Evolutionary conservation across 345 rosid genomes (phyloP).

Genomic region (Excoecaria cochinchinensis): DNA sequence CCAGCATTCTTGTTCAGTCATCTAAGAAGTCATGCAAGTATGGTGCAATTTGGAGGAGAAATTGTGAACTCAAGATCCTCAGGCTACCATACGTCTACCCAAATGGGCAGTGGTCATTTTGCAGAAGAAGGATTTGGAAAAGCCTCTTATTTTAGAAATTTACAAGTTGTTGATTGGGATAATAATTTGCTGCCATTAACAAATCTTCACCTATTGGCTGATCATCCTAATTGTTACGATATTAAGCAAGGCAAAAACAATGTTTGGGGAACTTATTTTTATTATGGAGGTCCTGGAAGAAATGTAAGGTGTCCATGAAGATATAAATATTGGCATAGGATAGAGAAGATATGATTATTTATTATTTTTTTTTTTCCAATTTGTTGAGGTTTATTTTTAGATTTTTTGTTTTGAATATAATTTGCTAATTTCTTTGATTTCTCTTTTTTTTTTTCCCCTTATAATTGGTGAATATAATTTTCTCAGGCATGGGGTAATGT

Average conservation of each 20-base stretch:
- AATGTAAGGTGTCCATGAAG: constrained; percentile 32
- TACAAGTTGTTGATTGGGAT: constrained; percentile 38
- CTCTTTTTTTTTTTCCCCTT: constrained; percentile 7
- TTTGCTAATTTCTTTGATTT: neutral
- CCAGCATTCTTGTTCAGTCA: constrained; percentile 34
- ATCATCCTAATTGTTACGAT: constrained; percentile 32
- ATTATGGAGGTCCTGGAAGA: constrained; percentile 40
- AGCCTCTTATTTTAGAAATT: constrained; percentile 33
- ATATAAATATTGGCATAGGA: neutral
- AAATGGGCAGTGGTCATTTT: constrained; percentile 40
- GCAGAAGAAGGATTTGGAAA: constrained; percentile 35
- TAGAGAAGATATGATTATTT: too few species aligned
- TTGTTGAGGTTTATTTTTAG: constrained; percentile 9
- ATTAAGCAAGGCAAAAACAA: constrained; percentile 26
- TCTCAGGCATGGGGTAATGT: constrained; percentile 34
- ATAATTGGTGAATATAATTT: constrained; percentile 21
- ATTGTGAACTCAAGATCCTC: constrained; percentile 30
- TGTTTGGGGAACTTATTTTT: constrained; percentile 37
- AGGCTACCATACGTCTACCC: constrained; percentile 33
- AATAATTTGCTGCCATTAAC: constrained; percentile 30
- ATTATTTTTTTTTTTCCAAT: too few species aligned
- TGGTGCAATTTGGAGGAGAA: constrained; percentile 39
- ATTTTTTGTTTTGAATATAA: neutral
- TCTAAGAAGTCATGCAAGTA: constrained; percentile 34
- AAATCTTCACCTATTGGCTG: constrained; percentile 33